Base-by-base conservation (phyloP, 371 early-diverging fungal genomes). In the Haplosporangium sp. region DNA sequence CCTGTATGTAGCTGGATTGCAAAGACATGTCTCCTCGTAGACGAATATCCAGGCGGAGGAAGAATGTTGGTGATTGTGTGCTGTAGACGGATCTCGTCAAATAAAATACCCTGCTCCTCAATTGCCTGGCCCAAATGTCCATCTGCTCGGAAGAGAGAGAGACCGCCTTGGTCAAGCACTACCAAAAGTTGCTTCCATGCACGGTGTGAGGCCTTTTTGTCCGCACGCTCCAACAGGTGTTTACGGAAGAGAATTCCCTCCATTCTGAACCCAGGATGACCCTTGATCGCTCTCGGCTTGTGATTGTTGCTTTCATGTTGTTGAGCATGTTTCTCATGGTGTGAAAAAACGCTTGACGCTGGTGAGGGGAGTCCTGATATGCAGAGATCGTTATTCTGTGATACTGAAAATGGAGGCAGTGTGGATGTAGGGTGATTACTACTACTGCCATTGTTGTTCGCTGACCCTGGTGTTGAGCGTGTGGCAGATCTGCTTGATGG, bases 201-300 rank as follows among this genome's bases (percentile, higher is more conserved):
- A 10, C 97, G 90, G 72, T 92, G 86, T 36, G 87, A 87, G 2
- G 96, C 94, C 79, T 93, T 93, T 63, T 89, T 89, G 62, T 87
- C 94, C 2, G 88, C 86, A 8, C 87, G 84, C 62, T 94, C 95
- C 64, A 89, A 83, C 55, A 95, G 73, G 70, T 95, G 94, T 77
- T 97, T 97, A 41, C 96, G 87, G 73, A 92, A 88, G 38, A 97
- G 86, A 1, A 93, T 84, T 0, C 96, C 93, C 80, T 93, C 93
- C 72, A 92, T 87, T 11, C 83, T 53, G 62, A 87, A 87, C n/a
- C 86, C 85, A 2, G 84, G 80, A 23, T 74, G 68, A 48, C 45
- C 21, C 13, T 43, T 63, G 83, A 62, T 57, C 18, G 58, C 41
- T 41, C 10, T 57, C 18, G 42, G 12, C 21, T 43, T 10, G 53